phyloP scores from a whole-genome alignment of 306 rosid genomes.

The Lathyrus sativus region DNA sequence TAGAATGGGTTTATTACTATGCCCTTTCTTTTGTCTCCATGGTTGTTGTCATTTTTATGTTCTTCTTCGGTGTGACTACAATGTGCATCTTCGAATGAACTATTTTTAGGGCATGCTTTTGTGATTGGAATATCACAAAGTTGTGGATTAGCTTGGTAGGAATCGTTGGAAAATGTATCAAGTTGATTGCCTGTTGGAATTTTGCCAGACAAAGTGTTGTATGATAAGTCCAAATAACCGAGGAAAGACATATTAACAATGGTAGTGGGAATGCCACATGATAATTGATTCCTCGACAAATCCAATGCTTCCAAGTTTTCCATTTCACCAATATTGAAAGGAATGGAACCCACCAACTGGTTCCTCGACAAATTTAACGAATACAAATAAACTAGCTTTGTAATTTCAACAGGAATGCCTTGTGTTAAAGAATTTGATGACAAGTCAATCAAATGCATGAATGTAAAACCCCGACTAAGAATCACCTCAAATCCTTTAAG shows the following conservation, averaged over 20 bases:
- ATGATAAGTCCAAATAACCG: neutral
- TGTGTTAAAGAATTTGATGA: slow-evolving; percentile 40
- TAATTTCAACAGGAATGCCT: slow-evolving; percentile 35
- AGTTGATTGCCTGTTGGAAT: too few species aligned
- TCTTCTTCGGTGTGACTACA: too few species aligned
- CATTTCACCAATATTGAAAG: slow-evolving; percentile 33
- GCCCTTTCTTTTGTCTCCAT: too few species aligned
- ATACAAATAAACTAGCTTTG: neutral
- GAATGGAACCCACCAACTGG: slow-evolving; percentile 37
- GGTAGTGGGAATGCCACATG: slow-evolving; percentile 45
- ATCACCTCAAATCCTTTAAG: too few species aligned
- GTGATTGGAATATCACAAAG: too few species aligned
- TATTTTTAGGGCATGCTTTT: too few species aligned
- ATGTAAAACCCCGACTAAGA: too few species aligned
- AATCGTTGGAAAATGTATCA: too few species aligned
- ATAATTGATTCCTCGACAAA: slow-evolving; percentile 40
- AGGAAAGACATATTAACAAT: neutral
- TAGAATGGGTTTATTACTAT: neutral
- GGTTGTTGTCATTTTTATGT: too few species aligned
- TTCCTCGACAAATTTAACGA: slow-evolving; percentile 34
- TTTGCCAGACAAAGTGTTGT: slow-evolving; percentile 35
- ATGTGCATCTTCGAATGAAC: too few species aligned
- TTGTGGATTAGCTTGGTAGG: too few species aligned
- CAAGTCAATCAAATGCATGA: slow-evolving; percentile 36
- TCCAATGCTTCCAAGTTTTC: slow-evolving; percentile 9